These are phyloP conservation scores for Volutella citrinella DNA, from an alignment of 2,329 filamentous ascomycete genomes.

Conservation along the genomic window DNA sequence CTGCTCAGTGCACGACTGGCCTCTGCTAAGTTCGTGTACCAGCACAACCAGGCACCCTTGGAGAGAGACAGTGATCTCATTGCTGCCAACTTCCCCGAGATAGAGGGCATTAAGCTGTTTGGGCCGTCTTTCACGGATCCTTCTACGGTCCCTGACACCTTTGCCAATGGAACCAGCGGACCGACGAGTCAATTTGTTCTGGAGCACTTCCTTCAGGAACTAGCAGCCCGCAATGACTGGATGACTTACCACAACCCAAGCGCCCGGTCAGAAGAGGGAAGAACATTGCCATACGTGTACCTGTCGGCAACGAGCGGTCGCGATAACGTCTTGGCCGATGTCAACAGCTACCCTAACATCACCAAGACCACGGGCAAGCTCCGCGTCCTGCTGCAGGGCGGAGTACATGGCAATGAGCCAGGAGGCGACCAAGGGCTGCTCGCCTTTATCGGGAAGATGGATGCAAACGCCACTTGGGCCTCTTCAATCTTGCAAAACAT, in stretches of 20 bases:
- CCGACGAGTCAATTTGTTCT: slow-evolving; percentile 18
- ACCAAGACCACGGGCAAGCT: too few species aligned
- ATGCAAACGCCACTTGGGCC: slow-evolving; percentile 24
- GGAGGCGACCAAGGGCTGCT: slow-evolving; percentile 25
- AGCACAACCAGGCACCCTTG: slow-evolving; percentile 23
- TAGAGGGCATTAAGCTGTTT: slow-evolving; percentile 18
- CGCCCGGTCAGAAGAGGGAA: slow-evolving; percentile 20
- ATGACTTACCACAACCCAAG: slow-evolving; percentile 20
- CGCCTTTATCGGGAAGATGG: slow-evolving; percentile 24
- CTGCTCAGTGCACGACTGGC: slow-evolving; percentile 18
- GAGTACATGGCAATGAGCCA: slow-evolving; percentile 28
- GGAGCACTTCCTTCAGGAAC: slow-evolving; percentile 20
- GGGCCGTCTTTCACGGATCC: slow-evolving; percentile 24
- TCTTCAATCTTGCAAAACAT: slow-evolving; percentile 22
- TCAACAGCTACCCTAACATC: too few species aligned
- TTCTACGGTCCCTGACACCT: slow-evolving; percentile 19
- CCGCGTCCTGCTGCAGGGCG: slow-evolving; percentile 25
- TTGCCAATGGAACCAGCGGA: slow-evolving; percentile 26
- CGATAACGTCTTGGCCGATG: too few species aligned
- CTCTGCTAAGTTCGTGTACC: slow-evolving; percentile 19
- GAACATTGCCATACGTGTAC: slow-evolving; percentile 19
- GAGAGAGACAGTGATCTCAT: slow-evolving; percentile 20
- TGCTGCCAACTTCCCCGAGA: slow-evolving; percentile 19
- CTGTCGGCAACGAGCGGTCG: too few species aligned
- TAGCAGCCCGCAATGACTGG: slow-evolving; percentile 20